Conservation (phyloP, 176 grass and related monocot species). For the Triticum aestivum region IWGSC_CS_RefSeq_v2.1 NC_057796.1:66833097-66833596, state of each 20-base stretch:
- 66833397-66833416: not conserved
- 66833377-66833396: not conserved
- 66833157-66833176: constrained; percentile 6
- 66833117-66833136: constrained; percentile 85
- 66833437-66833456: constrained; percentile 27
- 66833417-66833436: constrained; percentile 9
- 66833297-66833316: constrained; percentile 73
- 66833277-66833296: constrained; percentile 86
- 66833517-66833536: constrained; percentile 70
- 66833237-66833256: constrained; percentile 87
- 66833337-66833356: constrained; percentile 86
- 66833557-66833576: constrained; percentile 12
- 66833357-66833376: constrained; percentile 80
- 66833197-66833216: not conserved
- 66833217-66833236: constrained; percentile 33
- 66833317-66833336: constrained; percentile 84
- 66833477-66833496: constrained; percentile 85
- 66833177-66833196: not conserved
- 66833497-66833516: constrained; percentile 80
- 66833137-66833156: constrained; percentile 90
- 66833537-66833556: constrained; percentile 88
- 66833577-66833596: not conserved
- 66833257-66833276: constrained; percentile 84
- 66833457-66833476: constrained; percentile 66
- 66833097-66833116: constrained; percentile 88